A percentile compares a stretch with the other conserved stretches of the same genome.
Evolutionary conservation across 371 early-diverging fungal genomes (phyloP).

Genomic region (Lichtheimia ornata): DNA sequence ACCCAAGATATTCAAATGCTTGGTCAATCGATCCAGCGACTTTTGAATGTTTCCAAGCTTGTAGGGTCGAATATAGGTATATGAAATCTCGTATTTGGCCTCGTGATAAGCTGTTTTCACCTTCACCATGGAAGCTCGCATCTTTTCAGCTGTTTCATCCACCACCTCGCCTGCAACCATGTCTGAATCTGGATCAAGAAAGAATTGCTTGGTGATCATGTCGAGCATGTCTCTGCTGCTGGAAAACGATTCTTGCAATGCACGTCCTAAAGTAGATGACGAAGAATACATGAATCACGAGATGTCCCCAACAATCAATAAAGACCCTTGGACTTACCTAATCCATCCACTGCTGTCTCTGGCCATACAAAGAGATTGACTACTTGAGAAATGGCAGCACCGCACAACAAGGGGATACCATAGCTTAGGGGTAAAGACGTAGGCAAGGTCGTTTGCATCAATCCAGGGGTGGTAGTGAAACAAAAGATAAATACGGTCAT

Average conservation of each 20-base stretch:
- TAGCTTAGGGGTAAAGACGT: conserved; percentile 12
- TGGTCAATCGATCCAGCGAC: conserved; percentile 38
- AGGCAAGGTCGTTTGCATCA: conserved; percentile 15
- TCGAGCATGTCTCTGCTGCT: conserved; percentile 48
- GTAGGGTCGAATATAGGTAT: conserved; percentile 41
- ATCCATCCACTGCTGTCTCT: conserved; percentile 52
- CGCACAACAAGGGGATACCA: conserved; percentile 25
- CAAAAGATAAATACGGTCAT: conserved; percentile 32
- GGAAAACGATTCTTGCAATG: conserved; percentile 39
- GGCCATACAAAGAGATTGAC: conserved; percentile 51
- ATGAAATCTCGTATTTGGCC: conserved; percentile 51
- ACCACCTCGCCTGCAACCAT: conserved; percentile 31
- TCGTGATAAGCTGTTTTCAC: conserved; percentile 49
- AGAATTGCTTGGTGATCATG: conserved; percentile 46
- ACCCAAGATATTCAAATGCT: conserved; percentile 45
- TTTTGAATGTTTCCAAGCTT: conserved; percentile 38
- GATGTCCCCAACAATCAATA: neutral
- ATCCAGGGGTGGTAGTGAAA: conserved; percentile 15
- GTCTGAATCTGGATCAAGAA: conserved; percentile 41
- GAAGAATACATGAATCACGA: neutral
- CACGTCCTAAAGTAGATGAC: conserved; percentile 27
- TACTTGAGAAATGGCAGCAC: conserved; percentile 28
- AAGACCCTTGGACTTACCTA: conserved; percentile 20
- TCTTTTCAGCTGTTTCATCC: conserved; percentile 30
- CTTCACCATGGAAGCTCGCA: conserved; percentile 46